Evolutionary conservation across 2,329 filamentous ascomycete genomes (phyloP).

Genomic region (Chrysosporium queenslandicum): DNA sequence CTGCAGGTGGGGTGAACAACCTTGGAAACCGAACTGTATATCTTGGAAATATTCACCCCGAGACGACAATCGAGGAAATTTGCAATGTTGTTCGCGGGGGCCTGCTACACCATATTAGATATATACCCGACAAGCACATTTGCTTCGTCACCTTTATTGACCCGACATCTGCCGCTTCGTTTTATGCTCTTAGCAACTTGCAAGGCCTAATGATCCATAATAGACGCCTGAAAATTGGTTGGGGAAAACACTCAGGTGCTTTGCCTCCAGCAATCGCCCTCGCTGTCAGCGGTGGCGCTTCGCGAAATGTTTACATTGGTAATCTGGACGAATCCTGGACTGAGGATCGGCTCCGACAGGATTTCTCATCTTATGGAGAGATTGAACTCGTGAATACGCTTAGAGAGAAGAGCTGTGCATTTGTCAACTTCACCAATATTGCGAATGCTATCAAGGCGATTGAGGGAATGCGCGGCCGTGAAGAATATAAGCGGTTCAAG

Average conservation of each 20-base stretch:
- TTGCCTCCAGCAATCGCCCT: slow-evolving; percentile 91
- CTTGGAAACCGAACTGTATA: slow-evolving; percentile 96
- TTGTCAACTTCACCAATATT: slow-evolving; percentile 99
- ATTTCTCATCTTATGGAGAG: slow-evolving; percentile 95
- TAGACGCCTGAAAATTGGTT: slow-evolving; percentile 92
- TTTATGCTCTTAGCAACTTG: slow-evolving; percentile 94
- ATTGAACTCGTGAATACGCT: slow-evolving; percentile 96
- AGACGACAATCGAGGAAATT: slow-evolving; percentile 98
- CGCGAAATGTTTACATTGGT: slow-evolving; percentile 96
- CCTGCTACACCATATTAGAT: slow-evolving; percentile 92
- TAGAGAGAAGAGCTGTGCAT: slow-evolving; percentile 97
- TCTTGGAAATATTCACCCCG: slow-evolving; percentile 94
- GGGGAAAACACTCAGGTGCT: slow-evolving; percentile 97
- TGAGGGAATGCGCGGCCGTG: slow-evolving; percentile 84
- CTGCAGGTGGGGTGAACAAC: slow-evolving; percentile 93
- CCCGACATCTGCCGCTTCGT: slow-evolving; percentile 91
- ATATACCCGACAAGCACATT: slow-evolving; percentile 99
- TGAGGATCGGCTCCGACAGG: slow-evolving; percentile 87
- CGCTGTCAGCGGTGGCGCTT: slow-evolving; percentile 90
- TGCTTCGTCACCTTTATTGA: slow-evolving; percentile 99
- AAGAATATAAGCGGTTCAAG: slow-evolving; percentile 98
- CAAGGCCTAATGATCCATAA: slow-evolving; percentile 99
- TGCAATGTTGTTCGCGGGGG: slow-evolving; percentile 97
- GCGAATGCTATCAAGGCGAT: slow-evolving; percentile 99
- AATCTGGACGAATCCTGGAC: slow-evolving; percentile 97